Conservation (phyloP, 306 rosid genomes). For the Malus orientalis region DNA sequence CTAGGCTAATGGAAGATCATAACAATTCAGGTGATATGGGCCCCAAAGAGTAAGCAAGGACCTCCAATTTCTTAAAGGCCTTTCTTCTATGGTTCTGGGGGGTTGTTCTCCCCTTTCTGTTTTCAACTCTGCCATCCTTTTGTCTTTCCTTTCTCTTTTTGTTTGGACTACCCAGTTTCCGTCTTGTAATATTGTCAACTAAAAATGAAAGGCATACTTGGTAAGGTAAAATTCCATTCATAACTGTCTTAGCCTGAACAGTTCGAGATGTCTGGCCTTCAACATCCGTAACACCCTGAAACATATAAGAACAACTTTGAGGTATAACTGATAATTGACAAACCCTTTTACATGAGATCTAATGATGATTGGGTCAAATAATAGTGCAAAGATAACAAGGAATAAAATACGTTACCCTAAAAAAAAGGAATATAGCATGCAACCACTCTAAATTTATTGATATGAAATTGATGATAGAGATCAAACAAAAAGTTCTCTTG, state of each 20-base stretch:
- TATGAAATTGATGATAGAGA: neutral
- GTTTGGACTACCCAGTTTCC: neutral
- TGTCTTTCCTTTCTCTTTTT: neutral
- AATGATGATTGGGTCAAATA: neutral
- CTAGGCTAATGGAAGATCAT: too few species aligned
- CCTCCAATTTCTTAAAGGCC: neutral
- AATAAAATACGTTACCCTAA: neutral
- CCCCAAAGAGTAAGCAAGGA: neutral
- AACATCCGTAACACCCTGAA: conserved; percentile 11
- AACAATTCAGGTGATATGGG: too few species aligned
- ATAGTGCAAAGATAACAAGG: neutral
- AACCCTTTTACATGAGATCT: neutral
- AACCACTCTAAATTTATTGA: neutral
- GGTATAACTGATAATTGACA: neutral
- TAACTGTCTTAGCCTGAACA: neutral
- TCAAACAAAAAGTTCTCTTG: neutral
- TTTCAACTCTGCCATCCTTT: neutral
- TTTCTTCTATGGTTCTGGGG: neutral
- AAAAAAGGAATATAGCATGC: neutral
- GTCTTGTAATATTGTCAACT: neutral
- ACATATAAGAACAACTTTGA: neutral
- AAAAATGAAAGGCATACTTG: neutral
- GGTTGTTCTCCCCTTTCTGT: neutral
- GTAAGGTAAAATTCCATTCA: neutral
- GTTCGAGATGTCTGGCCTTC: conserved; percentile 10